phyloP scores from a whole-genome alignment of 306 rosid genomes.

The Cercis canadensis region DNA sequence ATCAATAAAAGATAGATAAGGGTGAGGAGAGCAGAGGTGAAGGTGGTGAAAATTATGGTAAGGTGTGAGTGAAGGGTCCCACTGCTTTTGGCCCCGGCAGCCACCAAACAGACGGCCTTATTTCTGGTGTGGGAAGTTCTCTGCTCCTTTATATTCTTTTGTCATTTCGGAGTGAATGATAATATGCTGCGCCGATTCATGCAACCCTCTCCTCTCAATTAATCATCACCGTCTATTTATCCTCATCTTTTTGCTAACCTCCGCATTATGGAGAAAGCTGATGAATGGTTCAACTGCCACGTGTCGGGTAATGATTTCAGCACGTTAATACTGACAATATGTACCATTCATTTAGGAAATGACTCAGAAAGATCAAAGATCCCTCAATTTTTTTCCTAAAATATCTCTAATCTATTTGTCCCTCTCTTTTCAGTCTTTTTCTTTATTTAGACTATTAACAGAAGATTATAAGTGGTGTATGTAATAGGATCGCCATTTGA shows the following conservation, averaged over 20 bases:
- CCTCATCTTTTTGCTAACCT: not conserved
- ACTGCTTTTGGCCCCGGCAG: slow-evolving; percentile 55
- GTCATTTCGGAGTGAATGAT: slow-evolving; percentile 36
- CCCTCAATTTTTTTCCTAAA: not conserved
- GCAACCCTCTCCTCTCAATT: slow-evolving; percentile 12
- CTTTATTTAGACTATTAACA: no score
- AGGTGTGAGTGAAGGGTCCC: slow-evolving; percentile 38
- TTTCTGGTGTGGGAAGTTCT: slow-evolving; percentile 48
- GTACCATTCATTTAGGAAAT: not conserved
- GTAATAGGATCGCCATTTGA: no score
- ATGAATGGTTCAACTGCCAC: slow-evolving; percentile 11
- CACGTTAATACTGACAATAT: slow-evolving; percentile 39
- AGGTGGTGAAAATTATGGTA: slow-evolving; percentile 53
- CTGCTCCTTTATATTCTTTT: slow-evolving; percentile 41
- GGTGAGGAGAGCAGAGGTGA: not conserved
- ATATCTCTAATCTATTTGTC: no score
- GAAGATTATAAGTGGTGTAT: no score
- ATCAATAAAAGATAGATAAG: not conserved
- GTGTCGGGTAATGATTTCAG: slow-evolving; percentile 39
- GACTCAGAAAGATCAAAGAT: not conserved
- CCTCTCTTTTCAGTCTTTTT: no score
- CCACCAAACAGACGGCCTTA: slow-evolving; percentile 60
- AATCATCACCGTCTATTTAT: slow-evolving; percentile 25
- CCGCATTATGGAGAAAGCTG: not conserved
- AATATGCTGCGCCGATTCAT: slow-evolving; percentile 29